Base-by-base conservation (phyloP, 352 stramenopile species). In the Blastocystis sp. region DNA sequence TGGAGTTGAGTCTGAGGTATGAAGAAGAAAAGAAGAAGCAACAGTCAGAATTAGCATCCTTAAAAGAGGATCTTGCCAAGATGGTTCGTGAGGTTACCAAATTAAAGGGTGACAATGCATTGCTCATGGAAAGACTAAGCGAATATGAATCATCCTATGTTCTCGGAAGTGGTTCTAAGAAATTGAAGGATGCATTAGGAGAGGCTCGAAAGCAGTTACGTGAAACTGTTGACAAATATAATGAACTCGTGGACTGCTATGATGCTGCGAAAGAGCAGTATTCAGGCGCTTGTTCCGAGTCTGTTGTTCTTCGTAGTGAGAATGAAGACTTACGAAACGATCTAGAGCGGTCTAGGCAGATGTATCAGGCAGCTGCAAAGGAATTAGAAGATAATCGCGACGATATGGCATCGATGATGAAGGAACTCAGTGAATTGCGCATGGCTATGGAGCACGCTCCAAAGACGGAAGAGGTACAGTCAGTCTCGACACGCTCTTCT, bases 101-200 rank as follows among this genome's bases (percentile, higher is more conserved):
- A 24, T 21, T 83, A 16, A 51, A 54, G 12, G 46, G 27, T 42
- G 42, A 83, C 3, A 83, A 83, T 43, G 9, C 21, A 16, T 83
- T 56, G 7, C 51, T 83, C 32, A 63, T 27, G 0, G 71, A 83
- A 42, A 29, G 66, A 37, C 21, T 83, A 14, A 9, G 51, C 0
- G 71, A 83, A 46, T 83, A 83, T 37, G 71, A 83, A 29, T 51
- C 46, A 14, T 46, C 27, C 35, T 83, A 83, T 63, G 71, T 83
- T 21, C 71, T 56, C 9, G 71, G 46, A 27, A 67, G 9, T 7
- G 71, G 71, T 39, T 83, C 71, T 6, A 61, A 83, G 71, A 83
- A 66, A 83, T n/a, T 83, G 71, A 83, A 83, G 49, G 71, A 83
- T 43, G 46, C 71, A 19, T 27, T 83, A 6, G 71, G n/a, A 32